Percentiles rank a stretch among this genome's conserved stretches.
Evolutionary conservation across 2,329 filamentous ascomycete genomes (phyloP).

Genomic region (Knufia fluminis): DNA sequence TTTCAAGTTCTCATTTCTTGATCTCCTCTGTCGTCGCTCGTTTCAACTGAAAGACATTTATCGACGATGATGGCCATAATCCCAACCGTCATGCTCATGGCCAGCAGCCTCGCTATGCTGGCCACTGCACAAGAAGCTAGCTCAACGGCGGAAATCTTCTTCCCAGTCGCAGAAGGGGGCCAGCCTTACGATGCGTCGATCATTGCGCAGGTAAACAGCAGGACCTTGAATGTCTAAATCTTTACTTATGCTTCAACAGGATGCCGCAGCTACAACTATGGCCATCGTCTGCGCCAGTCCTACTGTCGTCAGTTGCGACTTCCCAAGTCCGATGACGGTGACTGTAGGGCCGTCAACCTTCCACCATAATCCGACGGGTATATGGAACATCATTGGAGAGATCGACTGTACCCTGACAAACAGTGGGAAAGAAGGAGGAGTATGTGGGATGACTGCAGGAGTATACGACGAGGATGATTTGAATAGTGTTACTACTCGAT

Average conservation of each 20-base stretch:
- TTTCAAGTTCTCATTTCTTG: too few relatives aligned
- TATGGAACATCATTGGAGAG: background rate
- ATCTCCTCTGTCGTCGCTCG: too few relatives aligned
- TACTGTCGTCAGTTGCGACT: background rate
- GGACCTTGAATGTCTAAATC: background rate
- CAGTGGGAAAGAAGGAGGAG: background rate
- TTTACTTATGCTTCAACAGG: background rate
- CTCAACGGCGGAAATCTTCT: background rate
- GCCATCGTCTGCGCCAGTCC: background rate
- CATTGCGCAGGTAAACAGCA: background rate
- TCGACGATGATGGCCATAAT: too few relatives aligned
- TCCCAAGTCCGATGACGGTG: constrained; percentile 1
- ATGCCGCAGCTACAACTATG: background rate
- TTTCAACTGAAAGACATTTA: too few relatives aligned
- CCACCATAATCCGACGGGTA: background rate
- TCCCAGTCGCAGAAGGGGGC: background rate
- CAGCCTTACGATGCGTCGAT: background rate
- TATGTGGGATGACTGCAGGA: background rate
- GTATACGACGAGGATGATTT: background rate
- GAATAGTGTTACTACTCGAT: background rate
- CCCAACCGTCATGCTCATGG: too few relatives aligned
- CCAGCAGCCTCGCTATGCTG: too few relatives aligned
- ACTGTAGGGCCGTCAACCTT: background rate
- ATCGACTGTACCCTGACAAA: background rate
- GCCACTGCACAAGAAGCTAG: too few relatives aligned